phyloP scores from a whole-genome alignment of 2,329 filamentous ascomycete species.

The Ceratocystis colombiana region DNA sequence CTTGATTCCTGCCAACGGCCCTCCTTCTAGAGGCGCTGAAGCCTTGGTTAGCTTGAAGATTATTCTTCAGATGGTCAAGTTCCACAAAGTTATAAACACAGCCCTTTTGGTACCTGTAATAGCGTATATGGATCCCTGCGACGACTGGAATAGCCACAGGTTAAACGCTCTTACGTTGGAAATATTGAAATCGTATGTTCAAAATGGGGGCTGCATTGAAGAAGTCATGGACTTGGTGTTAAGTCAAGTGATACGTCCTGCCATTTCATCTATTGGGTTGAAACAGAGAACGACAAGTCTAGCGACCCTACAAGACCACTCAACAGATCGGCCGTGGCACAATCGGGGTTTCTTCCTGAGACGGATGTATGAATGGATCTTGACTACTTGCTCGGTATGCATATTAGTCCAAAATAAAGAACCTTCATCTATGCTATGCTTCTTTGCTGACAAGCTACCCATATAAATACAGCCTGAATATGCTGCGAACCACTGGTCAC shows the following conservation, averaged over 20 bases:
- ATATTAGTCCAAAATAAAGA: background rate
- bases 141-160: background rate
- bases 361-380: conserved; percentile 24
- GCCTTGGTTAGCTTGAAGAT: background rate
- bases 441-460: background rate
- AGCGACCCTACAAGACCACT: conserved; percentile 14
- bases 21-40: background rate
- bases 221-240: conserved; percentile 19
- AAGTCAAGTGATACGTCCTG: conserved; percentile 12
- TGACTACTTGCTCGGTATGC: conserved; percentile 19
- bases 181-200: background rate
- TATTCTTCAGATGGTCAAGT: background rate
- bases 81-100: background rate
- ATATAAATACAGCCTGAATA: conserved; percentile 33
- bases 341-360: conserved; percentile 23
- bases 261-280: background rate
- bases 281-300: conserved; percentile 14
- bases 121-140: conserved; percentile 8
- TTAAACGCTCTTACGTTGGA: background rate
- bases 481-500: conserved; percentile 52
- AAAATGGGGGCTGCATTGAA: background rate
- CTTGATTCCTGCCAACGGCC: background rate
- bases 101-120: background rate
- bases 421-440: background rate
- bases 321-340: conserved; percentile 22